These are phyloP conservation scores for Paratinospora sagittata DNA, from an alignment of 164 flowering plant species.

Conservation along the genomic window DNA sequence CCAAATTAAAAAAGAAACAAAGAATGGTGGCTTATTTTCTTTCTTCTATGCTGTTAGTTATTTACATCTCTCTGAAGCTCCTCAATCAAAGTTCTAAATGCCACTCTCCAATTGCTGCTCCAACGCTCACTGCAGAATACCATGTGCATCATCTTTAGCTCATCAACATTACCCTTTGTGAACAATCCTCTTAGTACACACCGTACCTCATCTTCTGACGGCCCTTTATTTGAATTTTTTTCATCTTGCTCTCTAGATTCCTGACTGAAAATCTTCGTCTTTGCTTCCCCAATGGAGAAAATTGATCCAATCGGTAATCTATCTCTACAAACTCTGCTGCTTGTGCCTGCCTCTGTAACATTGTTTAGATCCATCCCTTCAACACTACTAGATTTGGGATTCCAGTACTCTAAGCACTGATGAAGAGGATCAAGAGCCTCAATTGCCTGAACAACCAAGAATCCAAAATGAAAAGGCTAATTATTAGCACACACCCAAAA, in stretches of 20 bases:
- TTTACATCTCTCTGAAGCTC: slow-evolving; percentile 37
- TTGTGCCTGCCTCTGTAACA: neutral
- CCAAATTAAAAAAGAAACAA: neutral
- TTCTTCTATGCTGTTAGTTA: slow-evolving; percentile 1
- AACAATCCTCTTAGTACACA: slow-evolving; percentile 35
- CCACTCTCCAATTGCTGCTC: slow-evolving; percentile 35
- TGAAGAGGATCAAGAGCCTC: slow-evolving; percentile 71
- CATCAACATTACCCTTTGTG: slow-evolving; percentile 46
- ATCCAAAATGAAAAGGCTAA: neutral
- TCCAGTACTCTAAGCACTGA: slow-evolving; percentile 66
- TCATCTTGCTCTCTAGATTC: slow-evolving; percentile 20
- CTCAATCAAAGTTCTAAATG: slow-evolving; percentile 31
- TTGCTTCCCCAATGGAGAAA: slow-evolving; percentile 16
- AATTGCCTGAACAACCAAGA: slow-evolving; percentile 41
- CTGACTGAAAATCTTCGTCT: slow-evolving; percentile 15
- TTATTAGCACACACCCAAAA: neutral
- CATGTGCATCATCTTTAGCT: slow-evolving; percentile 38
- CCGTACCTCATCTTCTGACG: slow-evolving; percentile 24
- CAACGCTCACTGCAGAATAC: slow-evolving; percentile 36
- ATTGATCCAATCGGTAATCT: slow-evolving; percentile 9
- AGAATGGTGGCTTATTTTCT: slow-evolving; percentile 12
- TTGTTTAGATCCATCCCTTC: slow-evolving; percentile 3
- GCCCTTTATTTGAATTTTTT: slow-evolving; percentile 6
- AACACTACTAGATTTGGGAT: slow-evolving; percentile 12
- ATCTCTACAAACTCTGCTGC: slow-evolving; percentile 5